Conservation (phyloP, 345 rosid genomes). For the Eutrema yunnanense region DNA sequence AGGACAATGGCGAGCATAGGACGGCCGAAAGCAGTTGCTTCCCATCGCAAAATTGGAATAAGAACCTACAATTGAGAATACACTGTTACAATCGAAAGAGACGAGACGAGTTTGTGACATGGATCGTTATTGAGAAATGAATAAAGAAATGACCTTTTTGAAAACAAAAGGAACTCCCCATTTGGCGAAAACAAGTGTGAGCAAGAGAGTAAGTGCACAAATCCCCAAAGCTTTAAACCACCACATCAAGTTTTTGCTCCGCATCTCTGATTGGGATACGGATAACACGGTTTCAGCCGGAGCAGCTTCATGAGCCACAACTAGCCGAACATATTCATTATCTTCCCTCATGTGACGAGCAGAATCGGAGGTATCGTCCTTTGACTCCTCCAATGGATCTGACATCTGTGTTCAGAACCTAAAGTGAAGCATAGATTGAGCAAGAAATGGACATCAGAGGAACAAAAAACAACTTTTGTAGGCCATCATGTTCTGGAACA, state of each 20-base stretch:
- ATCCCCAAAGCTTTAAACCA: slow-evolving; percentile 55
- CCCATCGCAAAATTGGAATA: slow-evolving; percentile 85
- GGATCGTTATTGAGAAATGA: background rate
- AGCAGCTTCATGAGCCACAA: slow-evolving; percentile 40
- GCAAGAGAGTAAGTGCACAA: slow-evolving; percentile 22
- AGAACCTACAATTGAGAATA: slow-evolving; percentile 53
- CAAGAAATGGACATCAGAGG: background rate
- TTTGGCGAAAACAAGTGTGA: slow-evolving; percentile 46
- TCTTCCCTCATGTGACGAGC: slow-evolving; percentile 41
- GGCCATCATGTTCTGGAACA: background rate
- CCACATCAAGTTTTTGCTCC: slow-evolving; percentile 35
- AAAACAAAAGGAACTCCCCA: slow-evolving; percentile 89
- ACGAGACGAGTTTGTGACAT: background rate
- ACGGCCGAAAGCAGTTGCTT: slow-evolving; percentile 96
- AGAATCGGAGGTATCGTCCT: slow-evolving; percentile 22
- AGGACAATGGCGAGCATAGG: slow-evolving; percentile 88
- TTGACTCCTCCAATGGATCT: slow-evolving; percentile 29
- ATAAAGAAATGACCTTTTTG: slow-evolving; percentile 43
- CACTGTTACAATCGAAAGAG: slow-evolving; percentile 8
- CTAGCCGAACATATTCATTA: slow-evolving; percentile 68
- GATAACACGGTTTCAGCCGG: slow-evolving; percentile 28
- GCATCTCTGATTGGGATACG: slow-evolving; percentile 28
- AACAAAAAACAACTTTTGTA: background rate
- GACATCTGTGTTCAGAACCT: slow-evolving; percentile 32
- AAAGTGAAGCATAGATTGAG: background rate